These are phyloP conservation scores for Acorus calamus DNA, from an alignment of 106 monocot genomes.

Conservation along the genomic window DNA sequence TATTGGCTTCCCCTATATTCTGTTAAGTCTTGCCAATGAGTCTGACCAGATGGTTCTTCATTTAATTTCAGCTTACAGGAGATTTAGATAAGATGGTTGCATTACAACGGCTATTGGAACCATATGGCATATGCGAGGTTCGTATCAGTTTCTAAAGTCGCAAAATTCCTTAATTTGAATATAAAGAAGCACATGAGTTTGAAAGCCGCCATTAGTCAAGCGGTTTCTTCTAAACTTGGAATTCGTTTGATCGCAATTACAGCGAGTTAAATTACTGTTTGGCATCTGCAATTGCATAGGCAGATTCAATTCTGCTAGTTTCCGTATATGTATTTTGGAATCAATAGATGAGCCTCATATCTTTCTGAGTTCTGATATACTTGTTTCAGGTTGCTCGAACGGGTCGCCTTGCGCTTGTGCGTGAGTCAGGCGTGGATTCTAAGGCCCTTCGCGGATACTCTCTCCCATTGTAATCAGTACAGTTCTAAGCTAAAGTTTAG, in stretches of 20 bases:
- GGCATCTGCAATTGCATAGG: too few relatives aligned
- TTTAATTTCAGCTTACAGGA: conserved; percentile 54
- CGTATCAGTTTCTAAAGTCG: conserved; percentile 5
- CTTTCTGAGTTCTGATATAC: too few relatives aligned
- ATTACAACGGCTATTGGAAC: conserved; percentile 82
- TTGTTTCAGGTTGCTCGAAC: conserved; percentile 32
- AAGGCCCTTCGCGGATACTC: conserved; percentile 31
- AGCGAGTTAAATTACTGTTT: too few relatives aligned
- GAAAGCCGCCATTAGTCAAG: too few relatives aligned
- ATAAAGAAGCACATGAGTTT: too few relatives aligned
- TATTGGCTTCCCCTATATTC: neutral
- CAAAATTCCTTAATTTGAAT: too few relatives aligned
- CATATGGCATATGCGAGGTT: conserved; percentile 96
- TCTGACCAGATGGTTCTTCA: neutral
- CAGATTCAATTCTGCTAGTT: too few relatives aligned
- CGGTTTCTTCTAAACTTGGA: too few relatives aligned
- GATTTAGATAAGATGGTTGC: conserved; percentile 94
- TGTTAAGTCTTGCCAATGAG: neutral
- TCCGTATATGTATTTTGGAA: too few relatives aligned
- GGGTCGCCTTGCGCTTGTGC: conserved; percentile 30
- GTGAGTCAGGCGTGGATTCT: conserved; percentile 33
- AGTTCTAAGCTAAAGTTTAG: too few relatives aligned
- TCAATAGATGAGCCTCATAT: too few relatives aligned
- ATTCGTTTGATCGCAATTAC: too few relatives aligned
- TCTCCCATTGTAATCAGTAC: conserved; percentile 8